Evolutionary conservation across 352 stramenopile genomes (phyloP), one percentile per base, ranked within the genome.

Genomic region (Peronospora farinosa): DNA sequence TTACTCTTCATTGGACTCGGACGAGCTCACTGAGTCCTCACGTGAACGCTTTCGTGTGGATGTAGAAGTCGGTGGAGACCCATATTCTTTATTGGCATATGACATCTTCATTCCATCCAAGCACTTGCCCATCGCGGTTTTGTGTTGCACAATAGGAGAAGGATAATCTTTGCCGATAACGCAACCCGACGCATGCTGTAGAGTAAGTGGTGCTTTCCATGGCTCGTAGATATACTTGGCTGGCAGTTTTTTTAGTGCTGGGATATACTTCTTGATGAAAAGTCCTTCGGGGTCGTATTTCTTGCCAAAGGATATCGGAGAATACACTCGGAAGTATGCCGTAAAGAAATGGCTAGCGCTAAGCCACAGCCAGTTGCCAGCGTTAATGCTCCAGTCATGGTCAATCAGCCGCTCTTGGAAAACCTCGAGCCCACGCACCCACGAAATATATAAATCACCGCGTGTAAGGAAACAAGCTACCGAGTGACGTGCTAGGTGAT

Each of bases 391-490:
- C 82, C 95, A 98, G 72, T 99, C 95, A 17, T 96, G 87, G 74
- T 99, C 96, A 28, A 99, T 83, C 2, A 99, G 74, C 8, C 88
- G 69, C 43, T 92, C 76, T 57, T 98, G 95, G 63, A 86, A 96
- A 5, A 97, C 85, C 41, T 88, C 75, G 12, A 93, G 78, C 1
- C 95, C 95, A 36, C 89, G 70, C 28, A 98, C 90, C 95, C 95
- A 98, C 52, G 74, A 94, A 53, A 97, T 89, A 57, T 92, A 98
- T 16, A 98, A 65, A 65, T 98, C 96, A 5, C 96, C 96, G n/a
- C 96, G 78, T 25, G 96, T 99, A 15, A 98, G 72, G 59, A 99
- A 99, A 61, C 96, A 99, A 11, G 96, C 95, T 15, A 98, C 95
- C 16, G 93, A 91, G 67, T 99, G 96, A 27, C 96, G 70, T 16